A percentile compares a stretch with the other conserved stretches of the same genome.
phyloP scores from a whole-genome alignment of 768 basidiomycete species.

The Punctularia strigosozonata region DNA sequence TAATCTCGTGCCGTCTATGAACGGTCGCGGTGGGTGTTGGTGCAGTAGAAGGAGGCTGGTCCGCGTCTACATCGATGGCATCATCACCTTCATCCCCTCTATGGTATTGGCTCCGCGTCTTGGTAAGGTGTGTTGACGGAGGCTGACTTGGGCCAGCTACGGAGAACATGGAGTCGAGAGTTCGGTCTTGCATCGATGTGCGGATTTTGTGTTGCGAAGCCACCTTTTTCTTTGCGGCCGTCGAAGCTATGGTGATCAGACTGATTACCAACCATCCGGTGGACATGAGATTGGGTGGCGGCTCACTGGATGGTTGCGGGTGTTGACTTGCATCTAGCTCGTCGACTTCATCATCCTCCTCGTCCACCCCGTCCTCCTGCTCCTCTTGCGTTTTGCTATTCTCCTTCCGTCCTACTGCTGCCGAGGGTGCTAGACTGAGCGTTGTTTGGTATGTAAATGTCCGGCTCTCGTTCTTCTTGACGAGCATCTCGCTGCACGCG shows the following conservation, averaged over 20 bases:
- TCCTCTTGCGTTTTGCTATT: slow-evolving; percentile 20
- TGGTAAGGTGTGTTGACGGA: slow-evolving; percentile 4
- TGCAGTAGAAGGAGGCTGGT: too few species aligned
- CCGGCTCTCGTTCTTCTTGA: slow-evolving; percentile 52
- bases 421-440: background rate
- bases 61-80: too few species aligned
- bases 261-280: too few species aligned
- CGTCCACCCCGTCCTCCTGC: slow-evolving; percentile 21
- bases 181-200: slow-evolving; percentile 77
- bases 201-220: slow-evolving; percentile 87
- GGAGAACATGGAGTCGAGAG: slow-evolving; percentile 93
- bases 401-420: background rate
- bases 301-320: background rate
- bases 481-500: slow-evolving; percentile 53
- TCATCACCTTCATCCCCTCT: too few species aligned
- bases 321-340: background rate
- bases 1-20: slow-evolving; percentile 38
- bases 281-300: slow-evolving; percentile 2
- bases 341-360: background rate
- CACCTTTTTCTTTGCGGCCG: slow-evolving; percentile 32
- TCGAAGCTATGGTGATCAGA: too few species aligned
- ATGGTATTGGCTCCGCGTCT: background rate
- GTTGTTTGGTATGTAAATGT: slow-evolving; percentile 63
- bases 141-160: slow-evolving; percentile 18
- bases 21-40: too few species aligned